These are phyloP conservation scores for Dipteronia sinensis DNA, from an alignment of 345 rosid species.

Conservation along the genomic window DNA sequence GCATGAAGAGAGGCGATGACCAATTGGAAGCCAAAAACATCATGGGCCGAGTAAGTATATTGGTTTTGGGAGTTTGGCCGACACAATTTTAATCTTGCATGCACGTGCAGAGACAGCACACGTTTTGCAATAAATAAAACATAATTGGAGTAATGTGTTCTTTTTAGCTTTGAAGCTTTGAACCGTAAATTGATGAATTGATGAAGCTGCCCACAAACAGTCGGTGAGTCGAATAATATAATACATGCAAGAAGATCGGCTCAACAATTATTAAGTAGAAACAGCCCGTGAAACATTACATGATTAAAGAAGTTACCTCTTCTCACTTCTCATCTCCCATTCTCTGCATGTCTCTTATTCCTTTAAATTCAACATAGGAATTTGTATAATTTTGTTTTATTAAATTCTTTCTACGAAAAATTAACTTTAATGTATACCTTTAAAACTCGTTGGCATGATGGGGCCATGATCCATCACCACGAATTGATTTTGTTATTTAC, in stretches of 20 bases:
- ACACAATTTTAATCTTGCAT: neutral
- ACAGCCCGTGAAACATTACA: slow-evolving; percentile 18
- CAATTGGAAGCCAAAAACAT: neutral
- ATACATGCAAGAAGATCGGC: neutral
- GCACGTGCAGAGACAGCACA: neutral
- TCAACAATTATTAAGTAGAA: slow-evolving; percentile 19
- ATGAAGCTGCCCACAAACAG: neutral
- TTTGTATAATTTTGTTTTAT: no score
- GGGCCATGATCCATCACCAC: no score
- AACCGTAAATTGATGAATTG: slow-evolving; percentile 12
- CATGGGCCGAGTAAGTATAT: neutral
- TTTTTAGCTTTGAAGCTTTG: slow-evolving; percentile 7
- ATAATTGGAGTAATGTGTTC: slow-evolving; percentile 1
- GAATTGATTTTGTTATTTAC: no score
- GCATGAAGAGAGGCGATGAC: neutral
- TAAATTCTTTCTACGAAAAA: neutral
- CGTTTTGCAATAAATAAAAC: neutral
- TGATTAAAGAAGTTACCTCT: slow-evolving; percentile 18
- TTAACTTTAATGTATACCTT: no score
- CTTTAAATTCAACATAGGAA: neutral
- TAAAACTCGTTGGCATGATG: no score
- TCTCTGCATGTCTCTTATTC: neutral
- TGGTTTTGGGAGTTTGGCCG: neutral
- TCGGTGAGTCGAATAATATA: neutral
- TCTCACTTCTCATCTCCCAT: no score